Base-by-base conservation (phyloP, 768 basidiomycete genomes). In the Mrakia frigida region DNA sequence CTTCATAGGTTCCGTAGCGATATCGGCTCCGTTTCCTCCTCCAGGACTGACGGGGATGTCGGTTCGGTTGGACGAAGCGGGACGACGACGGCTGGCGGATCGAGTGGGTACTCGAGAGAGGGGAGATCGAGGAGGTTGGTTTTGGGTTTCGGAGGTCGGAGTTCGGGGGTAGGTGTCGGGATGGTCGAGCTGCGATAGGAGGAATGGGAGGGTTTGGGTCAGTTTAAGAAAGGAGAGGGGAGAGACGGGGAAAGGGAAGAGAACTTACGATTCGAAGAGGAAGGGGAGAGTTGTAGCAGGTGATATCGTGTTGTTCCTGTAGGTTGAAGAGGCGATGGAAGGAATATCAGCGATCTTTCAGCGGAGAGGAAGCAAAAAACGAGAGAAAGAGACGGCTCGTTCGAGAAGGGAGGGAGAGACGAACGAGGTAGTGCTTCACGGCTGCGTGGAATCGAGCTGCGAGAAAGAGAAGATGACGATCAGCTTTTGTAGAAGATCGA, bases 361-460 rank as follows among this genome's bases (percentile, higher is more conserved):
- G 46, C 10, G 23, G n/a, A 25, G 31, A 16, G 28, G 28, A 6
- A 23, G 33, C 60, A 37, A 53, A 23, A 21, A 39, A n/a, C n/a
- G n/a, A n/a, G n/a, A n/a, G n/a, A n/a, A n/a, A n/a, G n/a, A n/a
- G n/a, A n/a, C n/a, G n/a, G n/a, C n/a, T n/a, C n/a, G n/a, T n/a
- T n/a, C n/a, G n/a, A n/a, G 7, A 18, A 21, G 5, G 65, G 28
- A 10, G 35, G 25, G 25, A 11, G 28, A 9, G 39, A 56, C 69
- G 61, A 89, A 87, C 46, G 31, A 72, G 50, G 35, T 72, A 72
- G 53, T 72, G 70, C 79, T 91, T 88, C 31, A 89, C 89, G 1
- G 92, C 91, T 13, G 90, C 90, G 80, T 91, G 88, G 85, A 93
- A 93, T 3, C 91, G 90, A 0, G 91, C 56, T 56, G 56, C n/a